These are phyloP conservation scores for Didymosphaeria variabile DNA, from an alignment of 2,329 filamentous ascomycete species.

Conservation along the genomic window DNA sequence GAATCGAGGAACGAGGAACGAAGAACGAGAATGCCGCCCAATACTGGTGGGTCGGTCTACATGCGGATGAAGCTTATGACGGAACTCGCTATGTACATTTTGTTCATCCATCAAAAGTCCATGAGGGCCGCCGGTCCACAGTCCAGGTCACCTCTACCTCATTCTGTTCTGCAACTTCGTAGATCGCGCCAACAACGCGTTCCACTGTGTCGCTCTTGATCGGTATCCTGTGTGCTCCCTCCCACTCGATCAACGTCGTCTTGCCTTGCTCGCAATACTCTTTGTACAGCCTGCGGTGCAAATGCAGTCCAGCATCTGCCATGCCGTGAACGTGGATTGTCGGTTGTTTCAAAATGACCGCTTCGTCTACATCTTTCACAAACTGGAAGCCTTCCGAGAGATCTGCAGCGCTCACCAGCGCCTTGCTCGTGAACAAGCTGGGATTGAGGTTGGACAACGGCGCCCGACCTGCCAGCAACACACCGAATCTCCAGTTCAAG, in stretches of 20 bases:
- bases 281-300: conserved; percentile 65
- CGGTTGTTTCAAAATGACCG: conserved; percentile 63
- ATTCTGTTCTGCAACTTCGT: conserved; percentile 61
- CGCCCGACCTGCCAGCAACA: conserved; percentile 69
- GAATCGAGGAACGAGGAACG: background rate
- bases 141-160: conserved; percentile 51
- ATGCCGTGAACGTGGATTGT: conserved; percentile 75
- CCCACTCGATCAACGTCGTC: conserved; percentile 73
- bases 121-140: conserved; percentile 19
- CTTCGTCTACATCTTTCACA: conserved; percentile 48
- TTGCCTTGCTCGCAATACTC: conserved; percentile 67
- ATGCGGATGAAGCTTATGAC: background rate
- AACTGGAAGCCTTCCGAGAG: conserved; percentile 56
- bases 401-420: conserved; percentile 51
- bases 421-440: conserved; percentile 42
- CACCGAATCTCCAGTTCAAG: conserved; percentile 65
- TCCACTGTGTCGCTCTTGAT: conserved; percentile 73
- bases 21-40: background rate
- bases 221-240: conserved; percentile 75
- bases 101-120: background rate
- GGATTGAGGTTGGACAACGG: conserved; percentile 66
- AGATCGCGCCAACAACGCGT: conserved; percentile 61
- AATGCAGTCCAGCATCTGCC: conserved; percentile 65
- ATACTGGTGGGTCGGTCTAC: background rate
- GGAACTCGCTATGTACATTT: too few relatives aligned